A percentile compares a stretch with the other conserved stretches of the same genome.
Evolutionary conservation across 768 basidiomycete genomes (phyloP).

Genomic region (Daedaleopsis nitida): DNA sequence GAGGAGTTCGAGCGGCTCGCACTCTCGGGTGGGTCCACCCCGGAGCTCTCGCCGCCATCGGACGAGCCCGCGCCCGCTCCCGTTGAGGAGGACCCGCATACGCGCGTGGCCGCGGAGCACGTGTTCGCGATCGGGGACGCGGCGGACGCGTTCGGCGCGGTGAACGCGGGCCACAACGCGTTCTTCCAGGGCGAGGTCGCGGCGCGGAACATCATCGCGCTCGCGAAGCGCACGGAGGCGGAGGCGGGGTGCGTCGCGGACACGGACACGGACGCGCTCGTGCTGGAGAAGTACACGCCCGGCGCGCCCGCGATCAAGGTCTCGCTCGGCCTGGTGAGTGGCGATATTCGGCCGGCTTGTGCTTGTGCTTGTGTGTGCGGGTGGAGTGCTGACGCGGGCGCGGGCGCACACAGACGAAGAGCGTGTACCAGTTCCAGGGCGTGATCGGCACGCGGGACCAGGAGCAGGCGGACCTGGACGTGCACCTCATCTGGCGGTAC

Average conservation of each 20-base stretch:
- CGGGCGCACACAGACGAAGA: constrained; percentile 43
- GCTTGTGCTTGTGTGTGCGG: not conserved
- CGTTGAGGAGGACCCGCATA: constrained; percentile 6
- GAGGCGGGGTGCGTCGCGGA: not conserved
- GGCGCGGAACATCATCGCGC: constrained; percentile 52
- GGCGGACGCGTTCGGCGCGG: constrained; percentile 65
- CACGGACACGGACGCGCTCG: not conserved
- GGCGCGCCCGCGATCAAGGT: constrained; percentile 59
- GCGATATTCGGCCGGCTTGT: not conserved
- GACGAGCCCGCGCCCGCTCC: not conserved
- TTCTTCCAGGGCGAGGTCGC: constrained; percentile 56
- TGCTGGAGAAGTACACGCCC: constrained; percentile 49
- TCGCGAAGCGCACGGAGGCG: constrained; percentile 33
- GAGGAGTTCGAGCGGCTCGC: not conserved
- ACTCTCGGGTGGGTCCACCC: too few relatives aligned
- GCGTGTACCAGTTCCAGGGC: constrained; percentile 49
- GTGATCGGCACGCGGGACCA: constrained; percentile 46
- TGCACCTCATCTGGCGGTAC: constrained; percentile 44
- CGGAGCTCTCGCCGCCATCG: too few relatives aligned
- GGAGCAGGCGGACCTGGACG: constrained; percentile 36
- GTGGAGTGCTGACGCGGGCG: too few relatives aligned
- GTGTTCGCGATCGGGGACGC: constrained; percentile 66
- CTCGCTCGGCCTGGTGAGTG: constrained; percentile 57
- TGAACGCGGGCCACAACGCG: constrained; percentile 60
- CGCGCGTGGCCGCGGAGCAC: constrained; percentile 46